A percentile compares a stretch with the other conserved stretches of the same genome.
Evolutionary conservation across 108 stramenopile species (phyloP).

Genomic region (Cyclostephanos tholiformis): DNA sequence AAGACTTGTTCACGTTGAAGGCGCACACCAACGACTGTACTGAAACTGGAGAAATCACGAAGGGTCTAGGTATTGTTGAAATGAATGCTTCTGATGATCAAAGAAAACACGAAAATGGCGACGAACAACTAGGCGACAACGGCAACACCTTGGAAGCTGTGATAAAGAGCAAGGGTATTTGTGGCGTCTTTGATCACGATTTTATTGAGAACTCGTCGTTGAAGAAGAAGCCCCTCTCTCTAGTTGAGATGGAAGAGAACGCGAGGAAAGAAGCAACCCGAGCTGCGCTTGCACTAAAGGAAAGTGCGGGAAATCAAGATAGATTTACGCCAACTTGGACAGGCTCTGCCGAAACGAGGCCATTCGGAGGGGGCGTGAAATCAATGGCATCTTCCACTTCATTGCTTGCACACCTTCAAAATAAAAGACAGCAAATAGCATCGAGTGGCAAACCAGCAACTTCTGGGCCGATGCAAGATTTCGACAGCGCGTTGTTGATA

Average conservation of each 20-base stretch:
- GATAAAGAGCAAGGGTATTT: constrained; percentile 77
- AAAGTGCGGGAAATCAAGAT: constrained; percentile 52
- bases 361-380: constrained; percentile 23
- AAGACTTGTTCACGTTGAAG: constrained; percentile 90
- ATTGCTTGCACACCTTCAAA: constrained; percentile 62
- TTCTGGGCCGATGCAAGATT: constrained; percentile 12
- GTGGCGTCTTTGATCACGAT: constrained; percentile 72
- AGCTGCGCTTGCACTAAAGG: constrained; percentile 56
- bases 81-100: constrained; percentile 26
- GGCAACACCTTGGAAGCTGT: constrained; percentile 64
- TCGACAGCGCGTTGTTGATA: constrained; percentile 50
- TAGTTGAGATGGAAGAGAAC: constrained; percentile 76
- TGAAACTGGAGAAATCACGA: constrained; percentile 68
- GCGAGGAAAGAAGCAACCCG: constrained; percentile 71
- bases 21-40: constrained; percentile 68
- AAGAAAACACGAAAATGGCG: constrained; percentile 13
- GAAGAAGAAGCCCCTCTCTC: constrained; percentile 53
- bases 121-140: constrained; percentile 31
- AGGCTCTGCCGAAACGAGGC: constrained; percentile 54
- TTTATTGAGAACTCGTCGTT: constrained; percentile 49
- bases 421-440: constrained; percentile 53
- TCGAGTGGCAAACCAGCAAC: constrained; percentile 22
- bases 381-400: constrained; percentile 43
- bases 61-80: constrained; percentile 67
- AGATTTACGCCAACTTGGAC: constrained; percentile 68